A percentile compares a stretch with the other conserved stretches of the same genome.
These are phyloP conservation scores for Mentha longifolia DNA, from an alignment of 257 asterid genomes.

Conservation along the genomic window DNA sequence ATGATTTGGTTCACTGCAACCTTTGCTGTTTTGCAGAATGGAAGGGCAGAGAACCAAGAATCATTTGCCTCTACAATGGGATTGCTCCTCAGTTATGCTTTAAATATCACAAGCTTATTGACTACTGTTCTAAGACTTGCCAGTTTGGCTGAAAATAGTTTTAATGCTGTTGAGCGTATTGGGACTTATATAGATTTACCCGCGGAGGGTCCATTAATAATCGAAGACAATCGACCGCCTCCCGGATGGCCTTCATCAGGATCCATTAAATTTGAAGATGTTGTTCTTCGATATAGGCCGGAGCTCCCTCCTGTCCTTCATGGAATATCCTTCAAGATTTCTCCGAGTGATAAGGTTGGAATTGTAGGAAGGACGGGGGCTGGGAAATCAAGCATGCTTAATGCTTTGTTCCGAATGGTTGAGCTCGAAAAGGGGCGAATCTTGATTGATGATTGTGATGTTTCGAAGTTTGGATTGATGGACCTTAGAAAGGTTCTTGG, in stretches of 20 bases:
- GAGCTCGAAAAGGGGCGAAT: conserved; percentile 85
- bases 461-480: conserved; percentile 75
- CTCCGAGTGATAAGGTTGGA: conserved; percentile 93
- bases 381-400: conserved; percentile 97
- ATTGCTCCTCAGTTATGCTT: conserved; percentile 87
- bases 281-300: conserved; percentile 87
- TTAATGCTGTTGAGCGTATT: conserved; percentile 91
- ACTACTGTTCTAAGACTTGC: conserved; percentile 88
- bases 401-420: conserved; percentile 91
- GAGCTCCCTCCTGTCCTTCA: conserved; percentile 96
- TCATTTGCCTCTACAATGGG: conserved; percentile 99
- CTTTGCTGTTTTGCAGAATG: conserved; percentile 93
- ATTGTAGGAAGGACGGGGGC: conserved; percentile 99
- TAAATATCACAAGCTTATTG: conserved; percentile 81
- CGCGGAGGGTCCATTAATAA: conserved; percentile 66
- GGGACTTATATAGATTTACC: conserved; percentile 93
- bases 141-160: conserved; percentile 89
- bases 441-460: conserved; percentile 77
- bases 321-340: conserved; percentile 78
- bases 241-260: conserved; percentile 97
- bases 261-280: conserved; percentile 76
- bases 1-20: conserved; percentile 99
- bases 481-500: conserved; percentile 96
- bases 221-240: conserved; percentile 87
- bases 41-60: conserved; percentile 78